Percentiles rank a stretch among this genome's conserved stretches.
phyloP scores from a whole-genome alignment of 148 eudicot genomes.

The Rhododendron molle region DNA sequence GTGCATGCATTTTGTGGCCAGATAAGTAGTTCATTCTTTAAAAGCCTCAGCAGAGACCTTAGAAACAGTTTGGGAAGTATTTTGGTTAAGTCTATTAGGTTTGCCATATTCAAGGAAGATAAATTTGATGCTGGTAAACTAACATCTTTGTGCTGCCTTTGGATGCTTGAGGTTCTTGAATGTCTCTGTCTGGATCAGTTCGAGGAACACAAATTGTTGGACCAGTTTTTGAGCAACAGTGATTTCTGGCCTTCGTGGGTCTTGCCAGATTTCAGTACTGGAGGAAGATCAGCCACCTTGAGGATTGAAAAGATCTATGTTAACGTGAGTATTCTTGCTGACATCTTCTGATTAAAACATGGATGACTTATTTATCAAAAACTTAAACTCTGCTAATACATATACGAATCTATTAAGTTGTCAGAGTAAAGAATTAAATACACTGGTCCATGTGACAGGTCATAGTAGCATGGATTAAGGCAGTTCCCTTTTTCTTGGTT shows the following conservation, averaged over 20 bases:
- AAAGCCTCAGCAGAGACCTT: slow-evolving; percentile 34
- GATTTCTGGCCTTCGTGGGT: slow-evolving; percentile 68
- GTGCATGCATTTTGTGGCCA: slow-evolving; percentile 47
- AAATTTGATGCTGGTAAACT: slow-evolving; percentile 35
- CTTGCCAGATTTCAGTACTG: slow-evolving; percentile 31
- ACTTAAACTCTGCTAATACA: not conserved
- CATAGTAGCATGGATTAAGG: not conserved
- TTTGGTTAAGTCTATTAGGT: slow-evolving; percentile 54
- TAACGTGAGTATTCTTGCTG: slow-evolving; percentile 42
- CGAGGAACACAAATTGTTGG: slow-evolving; percentile 74
- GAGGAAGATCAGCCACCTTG: slow-evolving; percentile 30
- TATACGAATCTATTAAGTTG: not conserved
- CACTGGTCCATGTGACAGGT: slow-evolving; percentile 3
- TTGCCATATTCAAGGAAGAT: slow-evolving; percentile 44
- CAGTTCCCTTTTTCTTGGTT: not conserved
- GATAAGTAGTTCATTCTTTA: slow-evolving; percentile 36
- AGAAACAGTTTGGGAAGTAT: slow-evolving; percentile 33
- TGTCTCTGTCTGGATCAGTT: slow-evolving; percentile 44
- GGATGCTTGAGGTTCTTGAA: slow-evolving; percentile 59
- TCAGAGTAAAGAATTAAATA: not conserved
- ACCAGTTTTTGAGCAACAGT: slow-evolving; percentile 53
- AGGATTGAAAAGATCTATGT: slow-evolving; percentile 26
- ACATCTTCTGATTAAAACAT: slow-evolving; percentile 2
- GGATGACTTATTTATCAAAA: not conserved
- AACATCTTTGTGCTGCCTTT: slow-evolving; percentile 52